Conservation (phyloP, 768 basidiomycete genomes). For the Trichaptum fuscoviolaceum region DNA sequence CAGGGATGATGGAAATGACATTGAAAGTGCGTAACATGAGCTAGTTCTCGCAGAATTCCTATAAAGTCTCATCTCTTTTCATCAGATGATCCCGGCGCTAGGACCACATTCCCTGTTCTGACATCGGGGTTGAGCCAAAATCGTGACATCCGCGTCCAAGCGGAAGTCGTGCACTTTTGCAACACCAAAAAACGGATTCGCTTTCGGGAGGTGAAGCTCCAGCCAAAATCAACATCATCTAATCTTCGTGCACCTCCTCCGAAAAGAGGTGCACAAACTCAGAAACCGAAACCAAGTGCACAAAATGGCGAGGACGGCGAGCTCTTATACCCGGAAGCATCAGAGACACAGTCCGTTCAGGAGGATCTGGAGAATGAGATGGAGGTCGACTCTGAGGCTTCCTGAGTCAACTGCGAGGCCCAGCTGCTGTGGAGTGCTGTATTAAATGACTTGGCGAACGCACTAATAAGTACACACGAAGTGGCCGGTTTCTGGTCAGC, state of each 20-base stretch:
- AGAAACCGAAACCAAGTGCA: neutral
- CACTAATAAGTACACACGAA: neutral
- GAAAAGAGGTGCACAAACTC: neutral
- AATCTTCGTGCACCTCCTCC: neutral
- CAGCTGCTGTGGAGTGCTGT: no score
- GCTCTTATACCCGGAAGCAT: neutral
- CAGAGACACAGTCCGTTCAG: neutral
- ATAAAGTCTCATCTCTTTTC: conserved; percentile 1
- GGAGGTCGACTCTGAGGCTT: neutral
- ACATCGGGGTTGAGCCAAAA: neutral
- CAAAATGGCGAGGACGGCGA: neutral
- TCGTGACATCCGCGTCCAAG: neutral
- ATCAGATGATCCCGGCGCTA: conserved; percentile 3
- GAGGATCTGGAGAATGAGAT: neutral
- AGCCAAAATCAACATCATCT: conserved; percentile 25
- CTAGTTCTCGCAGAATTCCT: neutral
- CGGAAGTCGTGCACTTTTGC: conserved; percentile 43
- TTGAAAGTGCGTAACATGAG: conserved; percentile 9
- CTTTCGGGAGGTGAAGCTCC: conserved; percentile 68
- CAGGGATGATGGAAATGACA: neutral
- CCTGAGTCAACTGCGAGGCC: neutral
- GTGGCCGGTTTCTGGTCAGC: neutral
- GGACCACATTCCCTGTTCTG: neutral
- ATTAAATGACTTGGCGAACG: neutral
- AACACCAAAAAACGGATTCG: conserved; percentile 62